These are phyloP conservation scores for Zopfia rhizophila DNA, from an alignment of 2,329 filamentous ascomycete species.

Conservation along the genomic window DNA sequence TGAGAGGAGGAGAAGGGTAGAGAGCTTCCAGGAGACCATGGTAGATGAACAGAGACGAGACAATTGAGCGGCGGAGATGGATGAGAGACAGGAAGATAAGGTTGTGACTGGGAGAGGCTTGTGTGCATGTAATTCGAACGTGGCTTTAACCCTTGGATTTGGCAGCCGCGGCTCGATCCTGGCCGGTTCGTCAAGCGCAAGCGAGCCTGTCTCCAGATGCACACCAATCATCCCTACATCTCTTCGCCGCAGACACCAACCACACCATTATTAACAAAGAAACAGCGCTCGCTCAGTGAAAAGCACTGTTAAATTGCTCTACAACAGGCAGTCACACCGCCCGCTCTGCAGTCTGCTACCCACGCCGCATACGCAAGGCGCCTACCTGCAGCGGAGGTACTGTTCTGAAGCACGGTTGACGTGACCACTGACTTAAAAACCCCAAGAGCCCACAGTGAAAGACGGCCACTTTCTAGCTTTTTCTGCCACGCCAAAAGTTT, in stretches of 20 bases:
- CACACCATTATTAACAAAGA: no score
- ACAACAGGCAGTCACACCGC: no score
- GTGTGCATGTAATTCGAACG: slow-evolving; percentile 36
- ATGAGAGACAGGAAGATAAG: slow-evolving; percentile 12
- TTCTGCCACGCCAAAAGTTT: no score
- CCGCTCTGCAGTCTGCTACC: slow-evolving; percentile 1
- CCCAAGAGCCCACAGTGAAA: no score
- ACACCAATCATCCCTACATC: no score
- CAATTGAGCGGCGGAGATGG: slow-evolving; percentile 11
- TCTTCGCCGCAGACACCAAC: no score
- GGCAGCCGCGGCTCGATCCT: no score
- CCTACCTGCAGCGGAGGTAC: slow-evolving; percentile 27
- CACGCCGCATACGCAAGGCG: slow-evolving; percentile 23
- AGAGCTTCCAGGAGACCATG: slow-evolving; percentile 80
- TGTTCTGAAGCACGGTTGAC: slow-evolving; percentile 15
- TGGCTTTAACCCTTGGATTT: slow-evolving; percentile 36
- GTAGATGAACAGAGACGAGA: slow-evolving; percentile 28
- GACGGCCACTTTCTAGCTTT: no score
- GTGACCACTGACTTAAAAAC: slow-evolving; percentile 5
- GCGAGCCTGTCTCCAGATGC: no score
- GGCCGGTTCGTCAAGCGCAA: no score
- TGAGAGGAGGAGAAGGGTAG: slow-evolving; percentile 76
- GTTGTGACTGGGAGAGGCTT: slow-evolving; percentile 27
- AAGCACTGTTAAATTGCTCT: no score
- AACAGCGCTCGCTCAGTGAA: no score